A percentile compares a stretch with the other conserved stretches of the same genome.
phyloP scores from a whole-genome alignment of 2,329 filamentous ascomycete species.

The Fusarium incarnatum region DNA sequence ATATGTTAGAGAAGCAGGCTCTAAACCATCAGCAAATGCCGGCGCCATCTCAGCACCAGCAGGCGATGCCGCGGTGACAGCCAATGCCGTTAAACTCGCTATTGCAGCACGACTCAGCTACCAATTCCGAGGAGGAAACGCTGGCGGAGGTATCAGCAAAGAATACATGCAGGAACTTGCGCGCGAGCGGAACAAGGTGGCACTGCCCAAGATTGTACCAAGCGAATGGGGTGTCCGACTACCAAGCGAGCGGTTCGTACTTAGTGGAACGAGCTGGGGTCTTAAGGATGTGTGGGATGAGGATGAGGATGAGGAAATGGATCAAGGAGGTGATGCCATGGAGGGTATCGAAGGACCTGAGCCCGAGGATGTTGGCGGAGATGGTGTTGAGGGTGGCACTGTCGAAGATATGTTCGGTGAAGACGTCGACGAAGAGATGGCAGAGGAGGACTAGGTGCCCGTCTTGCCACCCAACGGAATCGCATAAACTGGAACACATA shows the following conservation, averaged over 20 bases:
- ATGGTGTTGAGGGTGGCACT: slow-evolving; percentile 62
- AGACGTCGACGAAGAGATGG: slow-evolving; percentile 69
- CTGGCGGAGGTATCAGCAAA: slow-evolving; percentile 70
- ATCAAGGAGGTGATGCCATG: slow-evolving; percentile 60
- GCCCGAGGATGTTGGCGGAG: slow-evolving; percentile 58
- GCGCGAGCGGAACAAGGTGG: slow-evolving; percentile 74
- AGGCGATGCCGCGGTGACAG: slow-evolving; percentile 68
- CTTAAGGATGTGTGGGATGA: slow-evolving; percentile 69
- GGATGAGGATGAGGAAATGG: slow-evolving; percentile 55
- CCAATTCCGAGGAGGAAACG: slow-evolving; percentile 71
- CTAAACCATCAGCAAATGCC: slow-evolving; percentile 61
- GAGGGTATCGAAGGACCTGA: slow-evolving; percentile 59
- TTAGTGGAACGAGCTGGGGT: slow-evolving; percentile 74
- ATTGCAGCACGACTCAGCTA: slow-evolving; percentile 75
- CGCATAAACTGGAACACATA: slow-evolving; percentile 7
- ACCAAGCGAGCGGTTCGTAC: slow-evolving; percentile 75
- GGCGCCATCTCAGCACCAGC: slow-evolving; percentile 62
- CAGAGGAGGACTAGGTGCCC: slow-evolving; percentile 51
- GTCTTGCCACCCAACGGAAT: slow-evolving; percentile 10
- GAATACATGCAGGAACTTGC: slow-evolving; percentile 84
- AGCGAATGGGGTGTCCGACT: slow-evolving; percentile 76
- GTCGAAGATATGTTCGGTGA: slow-evolving; percentile 67
- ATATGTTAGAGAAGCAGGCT: slow-evolving; percentile 69
- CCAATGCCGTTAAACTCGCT: slow-evolving; percentile 77
- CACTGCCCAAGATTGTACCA: slow-evolving; percentile 70